Evolutionary conservation across 192 early-diverging fungal species (phyloP).

Genomic region (Coemansia sp.): DNA sequence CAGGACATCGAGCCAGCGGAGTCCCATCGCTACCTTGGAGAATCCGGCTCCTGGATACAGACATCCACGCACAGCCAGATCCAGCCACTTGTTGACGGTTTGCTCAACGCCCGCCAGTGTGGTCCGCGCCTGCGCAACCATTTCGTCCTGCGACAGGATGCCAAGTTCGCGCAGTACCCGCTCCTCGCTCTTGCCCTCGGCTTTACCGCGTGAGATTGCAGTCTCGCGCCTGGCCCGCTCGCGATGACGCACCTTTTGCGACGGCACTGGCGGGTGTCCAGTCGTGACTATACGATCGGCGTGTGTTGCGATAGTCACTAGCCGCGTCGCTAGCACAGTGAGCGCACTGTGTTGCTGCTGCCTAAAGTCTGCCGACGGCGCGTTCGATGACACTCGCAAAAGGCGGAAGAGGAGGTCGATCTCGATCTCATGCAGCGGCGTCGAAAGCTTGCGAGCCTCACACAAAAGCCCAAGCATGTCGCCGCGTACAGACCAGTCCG

Average conservation of each 20-base stretch:
- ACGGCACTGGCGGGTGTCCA: constrained; percentile 41
- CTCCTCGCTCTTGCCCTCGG: constrained; percentile 28
- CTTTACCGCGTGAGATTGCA: constrained; percentile 21
- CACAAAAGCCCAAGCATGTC: constrained; percentile 81
- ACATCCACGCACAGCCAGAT: constrained; percentile 48
- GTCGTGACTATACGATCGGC: constrained; percentile 36
- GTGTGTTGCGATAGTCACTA: constrained; percentile 48
- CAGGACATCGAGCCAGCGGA: constrained; percentile 50
- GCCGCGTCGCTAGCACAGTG: constrained; percentile 61
- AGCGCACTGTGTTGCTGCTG: constrained; percentile 67
- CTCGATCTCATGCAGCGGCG: constrained; percentile 62
- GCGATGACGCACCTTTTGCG: constrained; percentile 45
- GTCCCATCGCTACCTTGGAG: constrained; percentile 46
- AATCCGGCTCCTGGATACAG: constrained; percentile 54
- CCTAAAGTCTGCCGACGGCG: constrained; percentile 78
- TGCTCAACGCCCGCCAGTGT: constrained; percentile 15
- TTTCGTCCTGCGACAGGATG: constrained; percentile 31
- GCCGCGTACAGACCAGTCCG: constrained; percentile 68
- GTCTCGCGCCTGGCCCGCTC: constrained; percentile 33
- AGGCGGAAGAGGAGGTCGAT: constrained; percentile 65
- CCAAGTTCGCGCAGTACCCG: constrained; percentile 44
- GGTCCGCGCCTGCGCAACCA: constrained; percentile 25
- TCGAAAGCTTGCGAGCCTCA: constrained; percentile 69
- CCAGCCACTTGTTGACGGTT: constrained; percentile 37
- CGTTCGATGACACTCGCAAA: constrained; percentile 67